Evolutionary conservation across 208 protist genomes (phyloP), one percentile per base, ranked within the genome.

Genomic region (Acanthamoeba polyphaga): DNA sequence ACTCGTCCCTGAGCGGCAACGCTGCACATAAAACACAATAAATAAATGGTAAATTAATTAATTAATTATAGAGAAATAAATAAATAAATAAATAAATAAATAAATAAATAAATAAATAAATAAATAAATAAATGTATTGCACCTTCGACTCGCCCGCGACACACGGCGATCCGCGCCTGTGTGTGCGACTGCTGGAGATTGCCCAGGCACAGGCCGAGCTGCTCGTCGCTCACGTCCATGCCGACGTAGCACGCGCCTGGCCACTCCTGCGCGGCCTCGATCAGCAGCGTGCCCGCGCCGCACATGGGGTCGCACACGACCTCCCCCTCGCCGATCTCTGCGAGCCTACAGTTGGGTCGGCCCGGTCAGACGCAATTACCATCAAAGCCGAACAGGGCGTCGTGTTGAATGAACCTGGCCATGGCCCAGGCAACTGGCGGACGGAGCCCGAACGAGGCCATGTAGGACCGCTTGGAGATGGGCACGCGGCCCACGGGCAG

Each of bases 301-400:
- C 88, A 93, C 88, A 93, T 93, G 88, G 88, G 88, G 32, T 93
- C 88, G 53, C 58, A 78, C 64, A 93, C 88, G 29, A 78, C 62
- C n/a, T 93, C 88, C n/a, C 51, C 88, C 17, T 55, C 34, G 24
- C 27, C 29, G 17, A 92, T 92, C 38, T 74, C 66, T 0, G 60
- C 87, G 24, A 74, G 58, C 49, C 87, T 92, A 24, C 12, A 10
- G 46, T 17, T 92, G 19, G n/a, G 32, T 13, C 0, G 9, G 9
- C 46, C 32, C n/a, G 12, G 10, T 24, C 38, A 43, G 38, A 43
- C 3, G 38, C 4, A 2, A 43, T 43, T 2, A 38, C 2, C 34
- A 38, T 2, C 34, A 2, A 43, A 2, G 38, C 38, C 38, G 38
- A 1, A 43, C 49, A 80, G 72, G 13, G 24, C 22, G 60, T n/a